Base-by-base conservation (phyloP, 345 rosid species). In the Rhodamnia argentea region DNA sequence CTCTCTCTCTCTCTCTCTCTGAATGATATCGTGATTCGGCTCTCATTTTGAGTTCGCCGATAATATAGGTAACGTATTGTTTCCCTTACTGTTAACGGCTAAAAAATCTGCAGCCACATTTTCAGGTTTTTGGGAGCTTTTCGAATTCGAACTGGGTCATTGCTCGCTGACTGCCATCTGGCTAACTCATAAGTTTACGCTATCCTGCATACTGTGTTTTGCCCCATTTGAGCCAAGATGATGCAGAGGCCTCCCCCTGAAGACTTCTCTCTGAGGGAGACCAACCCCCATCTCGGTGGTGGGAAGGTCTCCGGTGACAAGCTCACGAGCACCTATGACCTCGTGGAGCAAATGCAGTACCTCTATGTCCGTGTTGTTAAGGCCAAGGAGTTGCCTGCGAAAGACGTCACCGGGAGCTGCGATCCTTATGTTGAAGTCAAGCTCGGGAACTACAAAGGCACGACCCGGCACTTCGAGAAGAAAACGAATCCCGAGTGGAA, bases 341-440 rank as follows among this genome's bases (percentile, higher is more conserved):
- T 96, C 3, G 99, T 96, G 12, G 98, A 96, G 90, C 98, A 96
- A 88, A 95, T 96, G 98, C 96, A 95, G 53, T 96, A 96, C 88
- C 96, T 96, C 7, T 96, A 95, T 84, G 98, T 96, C 83, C 96
- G 98, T 64, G 98, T 95, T 20, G 99, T 94, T 9, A 96, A 96
- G 90, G 99, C 99, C 23, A 96, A 90, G 91, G 99, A 95, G 56
- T 90, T 96, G 11, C 99, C 99, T 5, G 93, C 57, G 5, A 96
- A 96, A 82, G 98, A 95, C 54, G 87, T 95, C n/a, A 96, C 99
- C 0, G 99, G 99, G 27, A 94, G 94, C 84, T 93, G 95, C 85
- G 98, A 96, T 86, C 99, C 99, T 58, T 96, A 95, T 70, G 98
- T 93, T 29, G 99, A 96, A 88, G 98, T 96, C 75, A 96, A 87